These are phyloP conservation scores for Ceratopteris richardii DNA, from an alignment of 75 land plant genomes.

Conservation along the genomic window DNA sequence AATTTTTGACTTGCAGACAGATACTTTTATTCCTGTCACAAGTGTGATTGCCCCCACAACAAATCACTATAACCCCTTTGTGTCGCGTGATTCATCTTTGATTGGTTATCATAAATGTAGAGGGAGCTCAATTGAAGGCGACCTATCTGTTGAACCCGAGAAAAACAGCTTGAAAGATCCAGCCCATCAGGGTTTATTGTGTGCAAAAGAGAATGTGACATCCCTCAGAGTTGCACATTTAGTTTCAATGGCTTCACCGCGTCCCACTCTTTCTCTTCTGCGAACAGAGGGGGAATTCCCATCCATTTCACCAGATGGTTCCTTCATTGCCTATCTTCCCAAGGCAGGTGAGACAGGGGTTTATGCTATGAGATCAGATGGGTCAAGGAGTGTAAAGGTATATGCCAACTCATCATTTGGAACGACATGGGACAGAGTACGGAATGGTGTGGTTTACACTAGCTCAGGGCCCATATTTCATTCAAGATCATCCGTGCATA, in stretches of 20 bases:
- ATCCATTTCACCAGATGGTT: slow-evolving; percentile 67
- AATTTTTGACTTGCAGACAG: slow-evolving; percentile 40
- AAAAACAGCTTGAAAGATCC: too few relatives aligned
- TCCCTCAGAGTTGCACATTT: slow-evolving; percentile 12
- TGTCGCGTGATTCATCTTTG: slow-evolving; percentile 31
- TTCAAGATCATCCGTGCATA: slow-evolving; percentile 33
- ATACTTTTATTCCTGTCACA: slow-evolving; percentile 37
- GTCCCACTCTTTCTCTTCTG: slow-evolving; percentile 35
- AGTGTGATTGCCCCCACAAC: slow-evolving; percentile 8
- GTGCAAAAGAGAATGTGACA: too few relatives aligned
- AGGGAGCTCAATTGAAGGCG: not conserved
- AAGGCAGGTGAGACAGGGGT: slow-evolving; percentile 37
- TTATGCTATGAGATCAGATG: slow-evolving; percentile 57
- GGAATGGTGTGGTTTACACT: slow-evolving; percentile 64
- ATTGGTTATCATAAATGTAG: slow-evolving; percentile 79
- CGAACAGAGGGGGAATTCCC: slow-evolving; percentile 68
- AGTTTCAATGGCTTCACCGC: slow-evolving; percentile 44
- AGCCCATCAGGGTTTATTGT: too few relatives aligned
- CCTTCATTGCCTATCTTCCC: slow-evolving; percentile 48
- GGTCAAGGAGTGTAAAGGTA: slow-evolving; percentile 27
- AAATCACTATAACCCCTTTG: slow-evolving; percentile 82
- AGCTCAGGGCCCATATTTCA: slow-evolving; percentile 51
- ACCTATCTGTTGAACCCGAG: too few relatives aligned
- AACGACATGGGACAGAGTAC: slow-evolving; percentile 56
- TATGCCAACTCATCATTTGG: slow-evolving; percentile 37